Percentiles rank a stretch among this genome's conserved stretches.
Evolutionary conservation across 2,329 filamentous ascomycete species (phyloP).

Genomic region (Cladosporium sp.): DNA sequence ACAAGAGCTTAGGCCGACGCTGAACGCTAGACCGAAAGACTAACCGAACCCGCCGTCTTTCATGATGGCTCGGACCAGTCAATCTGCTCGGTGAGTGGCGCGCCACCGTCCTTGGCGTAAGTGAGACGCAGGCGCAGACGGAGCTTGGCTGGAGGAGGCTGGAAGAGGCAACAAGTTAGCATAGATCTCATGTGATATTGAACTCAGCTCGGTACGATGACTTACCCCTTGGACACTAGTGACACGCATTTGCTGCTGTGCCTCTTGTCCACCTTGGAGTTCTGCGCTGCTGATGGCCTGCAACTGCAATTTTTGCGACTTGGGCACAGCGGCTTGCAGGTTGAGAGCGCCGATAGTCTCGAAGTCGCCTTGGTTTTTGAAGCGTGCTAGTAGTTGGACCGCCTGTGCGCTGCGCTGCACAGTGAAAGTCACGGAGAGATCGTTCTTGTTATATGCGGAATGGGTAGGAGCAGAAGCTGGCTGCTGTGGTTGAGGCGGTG

Average conservation of each 20-base stretch:
- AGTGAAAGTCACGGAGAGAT: conserved; percentile 73
- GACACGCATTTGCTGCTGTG: conserved; percentile 86
- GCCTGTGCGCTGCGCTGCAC: conserved; percentile 77
- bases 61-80: conserved; percentile 81
- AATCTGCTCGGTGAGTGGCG: conserved; percentile 81
- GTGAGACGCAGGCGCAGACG: conserved; percentile 80
- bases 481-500: conserved; percentile 34
- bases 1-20: not conserved
- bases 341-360: conserved; percentile 68
- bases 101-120: conserved; percentile 67
- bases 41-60: not conserved
- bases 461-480: conserved; percentile 42
- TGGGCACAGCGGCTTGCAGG: conserved; percentile 91
- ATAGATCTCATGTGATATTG: not conserved
- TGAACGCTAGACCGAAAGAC: not conserved
- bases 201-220: conserved; percentile 26
- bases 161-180: conserved; percentile 5
- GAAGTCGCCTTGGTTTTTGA: conserved; percentile 64
- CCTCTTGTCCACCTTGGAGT: conserved; percentile 71
- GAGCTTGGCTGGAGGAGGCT: conserved; percentile 68
- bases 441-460: conserved; percentile 81
- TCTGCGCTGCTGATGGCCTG: conserved; percentile 82
- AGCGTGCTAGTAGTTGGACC: conserved; percentile 78
- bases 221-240: conserved; percentile 83
- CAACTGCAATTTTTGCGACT: conserved; percentile 89